These are phyloP conservation scores for Seiridium cupressi DNA, from an alignment of 2,329 filamentous ascomycete genomes.

Conservation along the genomic window DNA sequence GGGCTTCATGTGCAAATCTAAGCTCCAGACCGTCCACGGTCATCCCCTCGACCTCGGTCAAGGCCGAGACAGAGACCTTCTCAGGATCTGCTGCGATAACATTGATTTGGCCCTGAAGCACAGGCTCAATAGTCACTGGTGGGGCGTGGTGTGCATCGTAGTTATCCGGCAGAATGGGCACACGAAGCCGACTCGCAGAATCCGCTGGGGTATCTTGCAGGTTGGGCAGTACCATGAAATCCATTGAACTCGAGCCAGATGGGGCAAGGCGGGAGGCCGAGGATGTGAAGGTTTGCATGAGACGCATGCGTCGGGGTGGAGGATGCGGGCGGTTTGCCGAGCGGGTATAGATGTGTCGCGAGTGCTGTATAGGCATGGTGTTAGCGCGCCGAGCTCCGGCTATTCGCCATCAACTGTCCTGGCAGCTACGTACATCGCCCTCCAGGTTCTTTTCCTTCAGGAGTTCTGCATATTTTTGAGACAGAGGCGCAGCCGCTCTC, in stretches of 20 bases:
- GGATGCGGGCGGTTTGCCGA: constrained; percentile 32
- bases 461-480: constrained; percentile 32
- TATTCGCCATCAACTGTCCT: background rate
- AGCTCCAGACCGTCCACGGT: constrained; percentile 55
- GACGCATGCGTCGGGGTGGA: constrained; percentile 45
- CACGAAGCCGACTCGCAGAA: constrained; percentile 42
- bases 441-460: constrained; percentile 31
- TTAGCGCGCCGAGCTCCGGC: constrained; percentile 16
- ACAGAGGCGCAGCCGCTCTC: constrained; percentile 24
- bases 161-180: constrained; percentile 62
- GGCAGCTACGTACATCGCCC: constrained; percentile 24
- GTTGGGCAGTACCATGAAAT: constrained; percentile 53
- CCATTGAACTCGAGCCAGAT: constrained; percentile 38
- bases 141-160: constrained; percentile 42
- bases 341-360: constrained; percentile 29
- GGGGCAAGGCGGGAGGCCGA: constrained; percentile 37
- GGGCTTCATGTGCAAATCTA: constrained; percentile 45
- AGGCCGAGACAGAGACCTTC: constrained; percentile 45
- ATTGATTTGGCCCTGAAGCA: constrained; percentile 44
- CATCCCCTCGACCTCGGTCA: constrained; percentile 59
- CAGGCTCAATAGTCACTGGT: constrained; percentile 39
- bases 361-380: constrained; percentile 21
- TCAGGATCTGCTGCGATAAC: constrained; percentile 58
- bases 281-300: constrained; percentile 64
- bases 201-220: constrained; percentile 24